Evolutionary conservation across 345 rosid species (phyloP).

Genomic region (Citrus mangshanensis): DNA sequence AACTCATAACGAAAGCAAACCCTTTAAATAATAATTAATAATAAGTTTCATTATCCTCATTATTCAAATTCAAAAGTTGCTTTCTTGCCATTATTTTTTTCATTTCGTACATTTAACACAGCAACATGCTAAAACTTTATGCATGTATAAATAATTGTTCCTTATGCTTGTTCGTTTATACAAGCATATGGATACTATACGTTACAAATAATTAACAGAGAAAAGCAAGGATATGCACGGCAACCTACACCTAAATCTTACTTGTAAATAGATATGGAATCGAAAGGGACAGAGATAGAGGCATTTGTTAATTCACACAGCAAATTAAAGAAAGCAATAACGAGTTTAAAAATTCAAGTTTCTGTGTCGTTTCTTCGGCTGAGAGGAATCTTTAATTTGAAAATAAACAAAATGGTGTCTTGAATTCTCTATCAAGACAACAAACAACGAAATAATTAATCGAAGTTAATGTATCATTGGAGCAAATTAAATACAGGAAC

Average conservation of each 20-base stretch:
- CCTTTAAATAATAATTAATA: background rate
- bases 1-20: background rate
- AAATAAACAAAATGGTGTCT: slow-evolving; percentile 5
- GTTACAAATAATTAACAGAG: background rate
- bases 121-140: background rate
- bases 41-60: background rate
- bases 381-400: slow-evolving; percentile 16
- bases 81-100: slow-evolving; percentile 1
- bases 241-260: slow-evolving; percentile 5
- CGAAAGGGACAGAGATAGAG: background rate
- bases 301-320: background rate
- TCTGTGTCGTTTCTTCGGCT: slow-evolving; percentile 7
- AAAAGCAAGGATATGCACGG: background rate
- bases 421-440: slow-evolving; percentile 9
- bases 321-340: background rate
- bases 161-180: background rate
- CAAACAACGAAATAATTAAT: slow-evolving; percentile 10
- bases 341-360: background rate
- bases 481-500: background rate
- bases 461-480: slow-evolving; percentile 15
- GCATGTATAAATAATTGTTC: background rate
- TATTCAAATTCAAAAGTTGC: background rate
- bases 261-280: slow-evolving; percentile 1
- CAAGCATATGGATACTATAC: background rate
- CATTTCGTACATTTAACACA: background rate